phyloP scores from a whole-genome alignment of 2,329 filamentous ascomycete genomes.

The Aspergillus sergii region DNA sequence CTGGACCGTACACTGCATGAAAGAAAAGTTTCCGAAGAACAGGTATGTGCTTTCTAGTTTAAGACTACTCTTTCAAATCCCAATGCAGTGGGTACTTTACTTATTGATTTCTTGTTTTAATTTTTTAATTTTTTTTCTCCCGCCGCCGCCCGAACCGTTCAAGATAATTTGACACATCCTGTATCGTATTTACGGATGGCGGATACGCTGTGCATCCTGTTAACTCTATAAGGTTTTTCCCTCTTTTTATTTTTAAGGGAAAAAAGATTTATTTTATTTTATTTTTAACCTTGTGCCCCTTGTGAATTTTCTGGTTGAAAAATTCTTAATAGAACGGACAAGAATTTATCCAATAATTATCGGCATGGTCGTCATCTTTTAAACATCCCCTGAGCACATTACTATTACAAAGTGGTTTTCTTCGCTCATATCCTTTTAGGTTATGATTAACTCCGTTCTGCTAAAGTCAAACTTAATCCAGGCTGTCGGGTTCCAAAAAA shows the following conservation, averaged over 20 bases:
- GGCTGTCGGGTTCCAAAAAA: slow-evolving; percentile 34
- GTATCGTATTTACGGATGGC: not conserved
- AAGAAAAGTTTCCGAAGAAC: slow-evolving; percentile 17
- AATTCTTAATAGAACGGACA: not conserved
- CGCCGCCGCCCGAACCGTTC: slow-evolving; percentile 19
- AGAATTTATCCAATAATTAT: not conserved
- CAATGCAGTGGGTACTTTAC: not conserved
- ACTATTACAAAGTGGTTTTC: slow-evolving; percentile 3
- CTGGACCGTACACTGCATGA: slow-evolving; percentile 13
- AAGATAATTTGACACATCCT: slow-evolving; percentile 4
- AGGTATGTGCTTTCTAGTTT: not conserved
- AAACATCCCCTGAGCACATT: not conserved
- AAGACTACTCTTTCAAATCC: not conserved
- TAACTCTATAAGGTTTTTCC: not conserved
- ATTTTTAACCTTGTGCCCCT: not conserved
- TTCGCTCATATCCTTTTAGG: slow-evolving; percentile 23
- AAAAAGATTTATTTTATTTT: too few species aligned
- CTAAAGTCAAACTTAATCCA: slow-evolving; percentile 42
- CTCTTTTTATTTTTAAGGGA: not conserved
- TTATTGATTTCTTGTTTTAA: not conserved
- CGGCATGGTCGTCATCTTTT: not conserved
- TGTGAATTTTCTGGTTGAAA: not conserved
- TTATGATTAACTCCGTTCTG: slow-evolving; percentile 32
- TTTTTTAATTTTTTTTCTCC: not conserved
- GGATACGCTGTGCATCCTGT: not conserved